These are phyloP conservation scores for Zalaria sp. DNA, from an alignment of 2,329 filamentous ascomycete genomes.

Conservation along the genomic window DNA sequence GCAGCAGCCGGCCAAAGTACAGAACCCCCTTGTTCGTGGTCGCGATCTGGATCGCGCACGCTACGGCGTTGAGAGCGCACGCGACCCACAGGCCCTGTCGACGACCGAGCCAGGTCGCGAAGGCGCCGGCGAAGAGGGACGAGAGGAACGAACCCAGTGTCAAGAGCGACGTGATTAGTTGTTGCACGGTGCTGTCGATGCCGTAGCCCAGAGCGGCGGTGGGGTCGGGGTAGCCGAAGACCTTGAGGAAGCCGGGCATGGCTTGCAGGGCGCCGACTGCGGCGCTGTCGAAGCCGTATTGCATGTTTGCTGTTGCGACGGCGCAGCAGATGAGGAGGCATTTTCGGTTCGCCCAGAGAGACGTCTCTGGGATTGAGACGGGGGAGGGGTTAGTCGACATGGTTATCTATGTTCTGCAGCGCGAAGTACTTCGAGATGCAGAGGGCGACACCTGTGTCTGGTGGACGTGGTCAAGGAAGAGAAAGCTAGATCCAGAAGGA, in stretches of 20 bases:
- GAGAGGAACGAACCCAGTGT: conserved; percentile 28
- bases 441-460: too few relatives aligned
- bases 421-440: too few relatives aligned
- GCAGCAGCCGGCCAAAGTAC: conserved; percentile 39
- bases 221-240: conserved; percentile 36
- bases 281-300: conserved; percentile 38
- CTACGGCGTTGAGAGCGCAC: conserved; percentile 31
- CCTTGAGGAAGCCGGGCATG: conserved; percentile 35
- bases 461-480: too few relatives aligned
- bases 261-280: conserved; percentile 36
- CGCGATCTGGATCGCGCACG: conserved; percentile 44
- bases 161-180: conserved; percentile 30
- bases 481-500: too few relatives aligned
- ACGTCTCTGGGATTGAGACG: conserved; percentile 10
- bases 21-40: conserved; percentile 37
- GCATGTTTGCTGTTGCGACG: conserved; percentile 34
- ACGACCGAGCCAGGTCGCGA: conserved; percentile 27
- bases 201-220: conserved; percentile 21
- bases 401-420: too few relatives aligned
- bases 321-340: conserved; percentile 33
- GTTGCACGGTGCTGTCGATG: conserved; percentile 26
- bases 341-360: conserved; percentile 26
- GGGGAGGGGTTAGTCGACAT: background rate
- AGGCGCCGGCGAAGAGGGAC: conserved; percentile 24
- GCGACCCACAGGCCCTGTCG: conserved; percentile 30